Percentiles rank a stretch among this genome's conserved stretches.
Conservation (phyloP, 345 rosid species). For the Euphorbia peplus region DNA sequence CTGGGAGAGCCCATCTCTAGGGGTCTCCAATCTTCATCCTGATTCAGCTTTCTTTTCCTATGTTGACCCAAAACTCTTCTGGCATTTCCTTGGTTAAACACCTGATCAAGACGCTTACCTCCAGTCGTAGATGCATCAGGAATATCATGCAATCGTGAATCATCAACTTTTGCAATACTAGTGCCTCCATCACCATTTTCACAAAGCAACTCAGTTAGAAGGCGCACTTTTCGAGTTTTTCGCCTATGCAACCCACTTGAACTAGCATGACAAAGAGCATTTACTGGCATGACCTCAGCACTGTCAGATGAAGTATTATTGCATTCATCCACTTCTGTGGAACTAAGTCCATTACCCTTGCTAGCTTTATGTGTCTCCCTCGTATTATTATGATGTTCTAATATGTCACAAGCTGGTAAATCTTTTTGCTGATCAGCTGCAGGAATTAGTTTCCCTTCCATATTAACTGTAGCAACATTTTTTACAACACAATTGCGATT, state of each 20-base stretch:
- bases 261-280: constrained; percentile 26
- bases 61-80: constrained; percentile 31
- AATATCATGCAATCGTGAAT: constrained; percentile 29
- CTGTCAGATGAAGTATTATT: constrained; percentile 56
- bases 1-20: constrained; percentile 36
- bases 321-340: constrained; percentile 33
- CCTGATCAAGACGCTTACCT: constrained; percentile 21
- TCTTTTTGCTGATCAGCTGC: constrained; percentile 22
- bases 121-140: constrained; percentile 29
- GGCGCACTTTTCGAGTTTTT: constrained; percentile 63
- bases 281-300: constrained; percentile 35
- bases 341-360: constrained; percentile 33
- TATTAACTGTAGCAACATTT: constrained; percentile 19
- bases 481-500: constrained; percentile 12
- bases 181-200: constrained; percentile 31
- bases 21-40: constrained; percentile 39
- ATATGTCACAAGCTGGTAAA: constrained; percentile 26
- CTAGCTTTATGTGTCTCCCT: constrained; percentile 26
- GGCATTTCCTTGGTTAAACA: constrained; percentile 20
- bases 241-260: constrained; percentile 48
- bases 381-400: constrained; percentile 32
- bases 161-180: constrained; percentile 27
- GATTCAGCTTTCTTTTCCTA: constrained; percentile 55
- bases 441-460: constrained; percentile 25
- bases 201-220: constrained; percentile 69